phyloP scores from a whole-genome alignment of 1,284 basidiomycete genomes.

The Ceratobasidium sp. region DNA sequence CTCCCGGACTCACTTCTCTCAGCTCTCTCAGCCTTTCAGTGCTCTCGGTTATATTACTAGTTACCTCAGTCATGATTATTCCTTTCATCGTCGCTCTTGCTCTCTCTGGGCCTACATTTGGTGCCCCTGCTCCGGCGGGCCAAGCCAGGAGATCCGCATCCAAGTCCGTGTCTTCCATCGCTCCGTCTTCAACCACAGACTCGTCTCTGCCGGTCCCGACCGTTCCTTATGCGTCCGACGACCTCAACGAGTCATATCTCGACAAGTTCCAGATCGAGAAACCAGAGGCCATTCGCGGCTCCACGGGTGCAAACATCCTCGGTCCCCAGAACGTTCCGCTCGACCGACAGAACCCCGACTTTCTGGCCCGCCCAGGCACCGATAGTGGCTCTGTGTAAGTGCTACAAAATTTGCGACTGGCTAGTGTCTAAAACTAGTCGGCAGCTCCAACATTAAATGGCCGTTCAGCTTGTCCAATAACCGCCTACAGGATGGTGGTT shows the following conservation, averaged over 20 bases:
- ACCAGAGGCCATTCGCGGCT: constrained; percentile 1
- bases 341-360: constrained; percentile 5
- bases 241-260: constrained; percentile 6
- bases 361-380: constrained; percentile 6
- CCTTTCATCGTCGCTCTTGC: too few relatives aligned
- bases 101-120: neutral
- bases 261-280: neutral
- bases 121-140: neutral
- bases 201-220: constrained; percentile 2
- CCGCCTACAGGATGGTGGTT: constrained; percentile 71
- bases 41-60: too few relatives aligned
- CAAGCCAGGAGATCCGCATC: neutral
- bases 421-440: neutral
- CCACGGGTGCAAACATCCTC: neutral
- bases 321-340: constrained; percentile 14
- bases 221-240: constrained; percentile 16
- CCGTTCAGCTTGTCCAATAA: constrained; percentile 72
- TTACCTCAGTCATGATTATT: too few relatives aligned
- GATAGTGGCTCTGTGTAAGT: constrained; percentile 20
- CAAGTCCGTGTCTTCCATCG: neutral
- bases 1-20: too few relatives aligned
- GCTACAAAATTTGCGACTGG: neutral
- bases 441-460: constrained; percentile 71
- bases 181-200: neutral
- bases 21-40: too few relatives aligned